Base-by-base conservation (phyloP, 2,329 filamentous ascomycete genomes). In the Stagonosporopsis rhizophila region DNA sequence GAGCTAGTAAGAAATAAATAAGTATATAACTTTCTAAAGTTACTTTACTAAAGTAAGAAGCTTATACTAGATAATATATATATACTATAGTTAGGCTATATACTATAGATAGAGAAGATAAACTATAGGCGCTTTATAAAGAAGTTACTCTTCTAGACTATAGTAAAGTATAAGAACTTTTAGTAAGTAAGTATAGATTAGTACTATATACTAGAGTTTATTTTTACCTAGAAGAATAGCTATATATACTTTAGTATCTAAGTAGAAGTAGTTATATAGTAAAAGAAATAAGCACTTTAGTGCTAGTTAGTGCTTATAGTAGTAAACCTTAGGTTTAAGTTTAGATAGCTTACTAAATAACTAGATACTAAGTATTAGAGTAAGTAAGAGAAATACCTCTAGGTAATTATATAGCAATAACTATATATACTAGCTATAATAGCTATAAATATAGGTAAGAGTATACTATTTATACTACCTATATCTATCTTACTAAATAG, bases 381-480 rank as follows among this genome's bases (percentile, higher is more conserved):
- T 37, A 45, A 49, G 37, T 47, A 64, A 41, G 53, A 58, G 48
- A n/a, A 58, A 46, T 51, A 41, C 32, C 52, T 62, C n/a, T 22
- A 45, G 23, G 52, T 50, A 6, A 58, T 64, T 19, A 50, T 59
- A 44, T 42, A 50, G 19, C 49, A 45, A 22, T 27, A 40, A 32
- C 23, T 48, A 17, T 51, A 25, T 11, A 47, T 56, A 38, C 45
- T 59, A 25, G 44, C 48, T 40, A 48, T 64, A 15, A 54, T 64
- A 41, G 59, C 51, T 25, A 65, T 52, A 39, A 55, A 60, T 20
- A 56, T 50, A 12, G 55, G 62, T 15, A 65, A 65, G 59, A 65
- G 62, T 35, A 46, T 65, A 25, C 47, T 62, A 25, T 65, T 62
- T 44, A 65, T 65, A 52, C 46, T 63, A 32, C 62, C 58, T 15